Percentiles rank a stretch among this genome's conserved stretches.
Evolutionary conservation across 805 yeast genomes (phyloP).

Genomic region (Spathaspora sp.): DNA sequence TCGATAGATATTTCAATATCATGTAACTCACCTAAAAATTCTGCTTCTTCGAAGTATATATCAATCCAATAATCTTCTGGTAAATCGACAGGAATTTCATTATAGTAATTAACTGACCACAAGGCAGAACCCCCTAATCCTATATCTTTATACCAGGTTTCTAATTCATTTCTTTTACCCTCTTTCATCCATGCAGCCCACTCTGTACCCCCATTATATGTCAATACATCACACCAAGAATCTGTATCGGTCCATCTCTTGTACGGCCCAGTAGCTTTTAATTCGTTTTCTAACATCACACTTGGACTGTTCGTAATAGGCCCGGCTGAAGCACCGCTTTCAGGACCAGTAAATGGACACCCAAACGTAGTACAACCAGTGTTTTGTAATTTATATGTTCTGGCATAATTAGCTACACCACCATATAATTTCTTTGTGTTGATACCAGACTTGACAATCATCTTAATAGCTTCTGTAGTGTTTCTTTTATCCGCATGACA

Average conservation of each 20-base stretch:
- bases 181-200: slow-evolving; percentile 16
- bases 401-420: slow-evolving; percentile 19
- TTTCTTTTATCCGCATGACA: slow-evolving; percentile 13
- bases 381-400: slow-evolving; percentile 10
- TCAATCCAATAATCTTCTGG: background rate
- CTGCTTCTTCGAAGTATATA: too few relatives aligned
- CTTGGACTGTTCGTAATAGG: slow-evolving; percentile 10
- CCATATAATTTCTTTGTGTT: slow-evolving; percentile 14
- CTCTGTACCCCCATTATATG: slow-evolving; percentile 8
- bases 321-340: slow-evolving; percentile 9
- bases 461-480: slow-evolving; percentile 8
- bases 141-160: slow-evolving; percentile 8
- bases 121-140: slow-evolving; percentile 15
- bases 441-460: slow-evolving; percentile 16
- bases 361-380: slow-evolving; percentile 10
- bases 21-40: too few relatives aligned
- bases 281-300: slow-evolving; percentile 12
- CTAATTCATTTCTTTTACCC: slow-evolving; percentile 7
- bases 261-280: slow-evolving; percentile 5
- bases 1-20: too few relatives aligned
- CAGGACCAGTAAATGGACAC: slow-evolving; percentile 12
- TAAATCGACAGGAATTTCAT: background rate
- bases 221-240: slow-evolving; percentile 15
- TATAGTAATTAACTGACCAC: slow-evolving; percentile 13
- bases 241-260: slow-evolving; percentile 11